Evolutionary conservation across 306 rosid species (phyloP).

Genomic region (Cicer bijugum): DNA sequence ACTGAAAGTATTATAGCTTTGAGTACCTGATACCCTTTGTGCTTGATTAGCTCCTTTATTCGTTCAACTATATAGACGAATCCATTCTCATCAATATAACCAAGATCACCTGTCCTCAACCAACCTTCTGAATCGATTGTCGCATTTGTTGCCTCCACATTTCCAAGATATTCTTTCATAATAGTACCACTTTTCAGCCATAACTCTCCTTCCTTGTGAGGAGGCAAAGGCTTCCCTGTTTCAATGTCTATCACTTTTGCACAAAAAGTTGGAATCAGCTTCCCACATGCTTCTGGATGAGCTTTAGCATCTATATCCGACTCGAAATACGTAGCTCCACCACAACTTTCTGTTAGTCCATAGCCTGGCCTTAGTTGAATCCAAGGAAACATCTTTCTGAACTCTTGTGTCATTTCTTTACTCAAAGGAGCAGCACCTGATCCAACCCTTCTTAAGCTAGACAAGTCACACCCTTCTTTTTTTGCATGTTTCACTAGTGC

Average conservation of each 20-base stretch:
- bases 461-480: conserved; percentile 52
- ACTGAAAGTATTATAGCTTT: conserved; percentile 32
- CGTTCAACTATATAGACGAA: conserved; percentile 68
- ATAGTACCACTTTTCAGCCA: conserved; percentile 75
- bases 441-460: conserved; percentile 65
- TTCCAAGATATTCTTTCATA: conserved; percentile 82
- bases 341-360: conserved; percentile 83
- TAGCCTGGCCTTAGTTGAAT: conserved; percentile 80
- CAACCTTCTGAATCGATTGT: conserved; percentile 71
- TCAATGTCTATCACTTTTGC: conserved; percentile 72
- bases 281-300: conserved; percentile 63
- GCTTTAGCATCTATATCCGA: conserved; percentile 57
- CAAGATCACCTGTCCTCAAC: conserved; percentile 89
- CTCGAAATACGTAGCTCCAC: conserved; percentile 55
- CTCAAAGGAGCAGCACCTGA: conserved; percentile 93
- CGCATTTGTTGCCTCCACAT: conserved; percentile 67
- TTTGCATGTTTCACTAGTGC: conserved; percentile 64
- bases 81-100: conserved; percentile 74
- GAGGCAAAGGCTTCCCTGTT: conserved; percentile 65
- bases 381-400: conserved; percentile 81
- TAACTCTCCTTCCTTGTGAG: conserved; percentile 74
- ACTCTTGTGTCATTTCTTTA: conserved; percentile 62
- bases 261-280: conserved; percentile 61
- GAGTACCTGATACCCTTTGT: conserved; percentile 84
- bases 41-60: conserved; percentile 90